A percentile compares a stretch with the other conserved stretches of the same genome.
Evolutionary conservation across 1,284 basidiomycete genomes (phyloP).

Genomic region (Athelia psychrophila): DNA sequence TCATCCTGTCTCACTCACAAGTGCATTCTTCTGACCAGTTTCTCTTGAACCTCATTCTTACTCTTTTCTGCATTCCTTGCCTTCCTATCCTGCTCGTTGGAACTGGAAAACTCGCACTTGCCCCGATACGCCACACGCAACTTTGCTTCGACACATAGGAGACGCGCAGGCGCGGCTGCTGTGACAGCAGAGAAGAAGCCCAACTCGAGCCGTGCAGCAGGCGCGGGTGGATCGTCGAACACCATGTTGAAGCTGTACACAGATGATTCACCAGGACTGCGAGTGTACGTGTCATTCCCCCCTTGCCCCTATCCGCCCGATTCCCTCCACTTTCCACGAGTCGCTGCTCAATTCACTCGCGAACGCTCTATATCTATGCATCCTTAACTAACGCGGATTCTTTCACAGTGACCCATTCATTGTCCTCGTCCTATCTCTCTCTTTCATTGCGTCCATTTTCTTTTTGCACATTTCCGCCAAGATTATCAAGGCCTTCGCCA

Average conservation of each 20-base stretch:
- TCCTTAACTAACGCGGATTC: slow-evolving; percentile 1
- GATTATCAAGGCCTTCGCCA: slow-evolving; percentile 87
- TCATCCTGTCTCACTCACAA: slow-evolving; percentile 11
- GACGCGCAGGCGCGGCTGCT: slow-evolving; percentile 65
- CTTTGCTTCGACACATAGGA: slow-evolving; percentile 49
- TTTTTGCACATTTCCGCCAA: slow-evolving; percentile 98
- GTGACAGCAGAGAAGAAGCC: slow-evolving; percentile 60
- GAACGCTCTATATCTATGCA: background rate
- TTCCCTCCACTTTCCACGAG: too few relatives aligned
- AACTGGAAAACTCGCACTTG: background rate
- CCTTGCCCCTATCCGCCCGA: background rate
- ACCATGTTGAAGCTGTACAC: slow-evolving; percentile 99
- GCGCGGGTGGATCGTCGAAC: slow-evolving; percentile 93
- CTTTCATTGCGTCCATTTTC: slow-evolving; percentile 98
- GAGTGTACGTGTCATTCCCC: slow-evolving; percentile 71
- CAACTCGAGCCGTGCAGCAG: slow-evolving; percentile 88
- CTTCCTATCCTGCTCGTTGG: background rate
- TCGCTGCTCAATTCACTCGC: too few relatives aligned
- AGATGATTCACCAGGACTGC: slow-evolving; percentile 93
- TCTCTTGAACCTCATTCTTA: too few relatives aligned
- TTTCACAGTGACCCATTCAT: slow-evolving; percentile 91
- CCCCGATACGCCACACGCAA: slow-evolving; percentile 7
- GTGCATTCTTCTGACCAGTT: background rate
- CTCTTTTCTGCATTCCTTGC: too few relatives aligned
- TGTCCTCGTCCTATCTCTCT: slow-evolving; percentile 93